Percentiles rank a stretch among this genome's conserved stretches.
Evolutionary conservation across 371 early-diverging fungal species (phyloP).

Genomic region (Dinochytrium kinnereticum): DNA sequence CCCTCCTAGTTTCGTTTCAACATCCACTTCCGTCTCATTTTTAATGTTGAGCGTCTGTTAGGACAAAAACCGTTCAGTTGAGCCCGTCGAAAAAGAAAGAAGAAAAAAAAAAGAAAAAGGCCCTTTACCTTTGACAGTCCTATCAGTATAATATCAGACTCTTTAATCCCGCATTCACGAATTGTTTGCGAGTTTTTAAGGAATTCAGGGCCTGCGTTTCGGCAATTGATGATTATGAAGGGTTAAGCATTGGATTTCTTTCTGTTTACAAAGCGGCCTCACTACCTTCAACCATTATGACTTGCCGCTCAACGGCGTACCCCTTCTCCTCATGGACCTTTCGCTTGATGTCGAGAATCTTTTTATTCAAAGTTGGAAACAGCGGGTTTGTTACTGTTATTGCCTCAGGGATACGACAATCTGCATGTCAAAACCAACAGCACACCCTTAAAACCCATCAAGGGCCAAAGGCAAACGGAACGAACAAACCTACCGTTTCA

Average conservation of each 20-base stretch:
- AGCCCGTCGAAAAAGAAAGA: neutral
- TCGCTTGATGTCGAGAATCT: neutral
- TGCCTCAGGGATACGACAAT: neutral
- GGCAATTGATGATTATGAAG: neutral
- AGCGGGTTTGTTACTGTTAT: neutral
- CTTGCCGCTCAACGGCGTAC: neutral
- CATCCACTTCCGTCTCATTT: neutral
- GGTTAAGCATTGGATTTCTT: neutral
- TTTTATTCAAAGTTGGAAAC: neutral
- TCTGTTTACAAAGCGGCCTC: neutral
- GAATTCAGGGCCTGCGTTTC: neutral
- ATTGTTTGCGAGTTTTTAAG: neutral
- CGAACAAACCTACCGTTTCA: neutral
- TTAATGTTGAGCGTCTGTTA: neutral
- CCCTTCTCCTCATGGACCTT: neutral
- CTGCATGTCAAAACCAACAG: neutral
- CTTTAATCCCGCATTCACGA: neutral
- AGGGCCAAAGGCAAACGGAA: neutral
- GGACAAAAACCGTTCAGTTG: neutral
- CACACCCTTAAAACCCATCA: neutral
- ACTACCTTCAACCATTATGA: neutral
- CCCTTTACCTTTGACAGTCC: neutral
- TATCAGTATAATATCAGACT: neutral
- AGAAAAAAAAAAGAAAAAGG: neutral
- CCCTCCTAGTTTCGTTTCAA: too few relatives aligned